A percentile compares a stretch with the other conserved stretches of the same genome.
These are phyloP conservation scores for Diaporthe sp. DNA, from an alignment of 2,329 filamentous ascomycete genomes.

Conservation along the genomic window DNA sequence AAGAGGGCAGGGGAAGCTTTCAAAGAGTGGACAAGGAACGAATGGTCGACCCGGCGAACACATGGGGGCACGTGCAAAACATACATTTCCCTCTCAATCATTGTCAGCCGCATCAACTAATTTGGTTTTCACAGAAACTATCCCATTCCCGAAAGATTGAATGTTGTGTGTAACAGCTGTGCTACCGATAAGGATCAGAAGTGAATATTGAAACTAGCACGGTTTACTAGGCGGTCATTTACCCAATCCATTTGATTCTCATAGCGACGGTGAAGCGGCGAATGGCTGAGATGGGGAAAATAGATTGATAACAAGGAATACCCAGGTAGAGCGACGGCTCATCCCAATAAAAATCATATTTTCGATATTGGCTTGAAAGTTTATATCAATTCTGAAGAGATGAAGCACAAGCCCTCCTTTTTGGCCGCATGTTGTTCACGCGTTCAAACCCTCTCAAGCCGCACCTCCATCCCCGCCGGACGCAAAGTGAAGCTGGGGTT, in stretches of 20 bases:
- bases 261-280: too few species aligned
- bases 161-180: conserved; percentile 27
- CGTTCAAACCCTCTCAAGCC: background rate
- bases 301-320: too few species aligned
- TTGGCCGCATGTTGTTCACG: too few species aligned
- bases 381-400: too few species aligned
- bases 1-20: conserved; percentile 1
- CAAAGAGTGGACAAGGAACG: conserved; percentile 2
- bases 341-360: too few species aligned
- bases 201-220: too few species aligned
- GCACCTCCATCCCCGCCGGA: conserved; percentile 8
- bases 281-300: too few species aligned
- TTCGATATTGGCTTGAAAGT: too few species aligned
- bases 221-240: too few species aligned
- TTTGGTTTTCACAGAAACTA: background rate
- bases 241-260: too few species aligned
- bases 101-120: too few species aligned
- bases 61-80: conserved; percentile 14
- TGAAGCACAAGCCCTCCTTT: background rate
- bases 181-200: background rate
- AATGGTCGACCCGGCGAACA: conserved; percentile 26
- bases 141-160: background rate
- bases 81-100: rapidly evolving
- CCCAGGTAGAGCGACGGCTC: too few species aligned
- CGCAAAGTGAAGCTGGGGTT: conserved; percentile 31